phyloP scores from a whole-genome alignment of 176 grass and related monocot species.

The Oryza meridionalis region DNA sequence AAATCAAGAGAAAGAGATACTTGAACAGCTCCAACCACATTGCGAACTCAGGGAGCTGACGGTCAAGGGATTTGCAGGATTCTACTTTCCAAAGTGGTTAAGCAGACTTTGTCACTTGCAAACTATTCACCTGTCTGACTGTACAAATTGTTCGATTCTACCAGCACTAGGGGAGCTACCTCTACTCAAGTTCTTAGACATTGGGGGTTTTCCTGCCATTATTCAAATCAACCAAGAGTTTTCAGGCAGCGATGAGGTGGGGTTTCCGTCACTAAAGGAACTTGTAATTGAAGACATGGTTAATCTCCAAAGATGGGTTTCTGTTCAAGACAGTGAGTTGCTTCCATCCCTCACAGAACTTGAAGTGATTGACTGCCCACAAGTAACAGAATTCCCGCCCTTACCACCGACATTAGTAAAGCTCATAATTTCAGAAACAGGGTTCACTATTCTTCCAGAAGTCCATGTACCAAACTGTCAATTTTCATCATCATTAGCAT shows the following conservation, averaged over 20 bases:
- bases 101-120: conserved; percentile 53
- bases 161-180: conserved; percentile 66
- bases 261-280: conserved; percentile 68
- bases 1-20: conserved; percentile 37
- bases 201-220: conserved; percentile 50
- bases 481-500: conserved; percentile 43
- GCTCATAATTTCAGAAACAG: conserved; percentile 64
- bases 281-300: conserved; percentile 57
- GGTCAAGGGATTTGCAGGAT: conserved; percentile 53
- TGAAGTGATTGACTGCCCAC: conserved; percentile 48
- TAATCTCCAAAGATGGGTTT: conserved; percentile 54
- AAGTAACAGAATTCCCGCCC: conserved; percentile 49
- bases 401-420: conserved; percentile 58
- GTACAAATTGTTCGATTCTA: conserved; percentile 51
- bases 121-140: conserved; percentile 71
- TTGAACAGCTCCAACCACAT: conserved; percentile 62
- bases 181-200: conserved; percentile 55
- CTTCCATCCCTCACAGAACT: conserved; percentile 65
- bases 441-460: conserved; percentile 56
- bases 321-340: conserved; percentile 38
- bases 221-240: conserved; percentile 63
- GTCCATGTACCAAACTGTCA: conserved; percentile 32
- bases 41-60: conserved; percentile 60
- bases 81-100: conserved; percentile 70
- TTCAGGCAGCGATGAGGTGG: conserved; percentile 40